A percentile compares a stretch with the other conserved stretches of the same genome.
These are phyloP conservation scores for Penicillium oxalicum DNA, from an alignment of 2,329 filamentous ascomycete genomes.

Conservation along the genomic window DNA sequence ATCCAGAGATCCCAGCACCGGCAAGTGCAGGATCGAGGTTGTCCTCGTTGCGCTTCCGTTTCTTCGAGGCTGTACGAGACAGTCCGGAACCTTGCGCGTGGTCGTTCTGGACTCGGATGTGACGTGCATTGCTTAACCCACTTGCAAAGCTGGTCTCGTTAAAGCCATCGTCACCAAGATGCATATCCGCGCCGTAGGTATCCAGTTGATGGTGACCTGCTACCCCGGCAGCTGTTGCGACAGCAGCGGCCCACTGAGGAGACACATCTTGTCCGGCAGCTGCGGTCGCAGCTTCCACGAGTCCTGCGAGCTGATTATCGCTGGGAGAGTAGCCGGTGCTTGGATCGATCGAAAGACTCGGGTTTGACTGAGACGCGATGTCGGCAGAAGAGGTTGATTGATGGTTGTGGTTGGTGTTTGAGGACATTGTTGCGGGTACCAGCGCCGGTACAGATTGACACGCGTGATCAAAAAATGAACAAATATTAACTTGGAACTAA, in stretches of 20 bases:
- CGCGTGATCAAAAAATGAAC: too few relatives aligned
- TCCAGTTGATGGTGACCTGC: slow-evolving; percentile 38
- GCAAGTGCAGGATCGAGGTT: slow-evolving; percentile 34
- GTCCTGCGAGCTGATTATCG: slow-evolving; percentile 42
- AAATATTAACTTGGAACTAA: too few relatives aligned
- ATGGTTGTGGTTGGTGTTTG: slow-evolving; percentile 27
- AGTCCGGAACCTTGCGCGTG: slow-evolving; percentile 27
- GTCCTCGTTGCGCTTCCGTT: slow-evolving; percentile 38
- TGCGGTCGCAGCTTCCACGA: slow-evolving; percentile 44
- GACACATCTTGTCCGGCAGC: slow-evolving; percentile 38
- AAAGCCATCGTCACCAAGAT: slow-evolving; percentile 38
- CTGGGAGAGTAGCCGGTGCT: slow-evolving; percentile 32
- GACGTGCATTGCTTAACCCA: slow-evolving; percentile 22
- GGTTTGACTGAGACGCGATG: slow-evolving; percentile 20
- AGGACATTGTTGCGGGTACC: slow-evolving; percentile 11
- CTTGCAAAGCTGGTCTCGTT: slow-evolving; percentile 29
- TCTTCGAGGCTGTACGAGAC: slow-evolving; percentile 33
- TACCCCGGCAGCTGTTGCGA: slow-evolving; percentile 44
- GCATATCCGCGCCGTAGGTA: slow-evolving; percentile 34
- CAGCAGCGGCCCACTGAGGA: slow-evolving; percentile 41
- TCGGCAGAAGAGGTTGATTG: slow-evolving; percentile 24
- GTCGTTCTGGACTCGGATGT: slow-evolving; percentile 24
- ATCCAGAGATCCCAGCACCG: slow-evolving; percentile 20
- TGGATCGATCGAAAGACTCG: slow-evolving; percentile 27
- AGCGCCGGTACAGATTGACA: too few relatives aligned